These are phyloP conservation scores for Corchorus olitorius DNA, from an alignment of 345 rosid species.

Conservation along the genomic window DNA sequence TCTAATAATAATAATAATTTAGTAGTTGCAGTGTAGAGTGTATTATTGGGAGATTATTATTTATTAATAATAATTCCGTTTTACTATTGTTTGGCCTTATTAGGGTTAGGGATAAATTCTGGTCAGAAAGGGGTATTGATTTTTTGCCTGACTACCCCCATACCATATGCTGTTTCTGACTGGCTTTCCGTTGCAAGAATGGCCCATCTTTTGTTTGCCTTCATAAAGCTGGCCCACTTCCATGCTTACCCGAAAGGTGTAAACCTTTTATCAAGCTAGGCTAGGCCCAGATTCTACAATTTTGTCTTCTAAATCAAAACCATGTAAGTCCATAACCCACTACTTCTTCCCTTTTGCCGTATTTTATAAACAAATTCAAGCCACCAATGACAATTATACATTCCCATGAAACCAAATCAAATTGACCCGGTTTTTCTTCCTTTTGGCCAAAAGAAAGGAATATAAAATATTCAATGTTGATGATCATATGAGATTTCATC, in stretches of 20 bases:
- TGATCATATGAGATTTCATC: background rate
- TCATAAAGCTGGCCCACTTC: background rate
- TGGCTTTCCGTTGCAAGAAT: constrained; percentile 9
- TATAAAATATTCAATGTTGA: background rate
- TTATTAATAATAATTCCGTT: too few relatives aligned
- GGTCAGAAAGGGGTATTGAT: background rate
- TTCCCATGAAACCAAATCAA: background rate
- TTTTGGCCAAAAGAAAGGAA: background rate
- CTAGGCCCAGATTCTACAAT: background rate
- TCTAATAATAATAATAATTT: background rate
- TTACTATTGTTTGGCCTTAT: background rate
- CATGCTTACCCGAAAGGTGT: background rate
- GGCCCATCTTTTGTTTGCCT: background rate
- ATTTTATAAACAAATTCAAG: background rate
- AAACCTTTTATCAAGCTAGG: background rate
- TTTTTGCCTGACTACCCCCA: background rate
- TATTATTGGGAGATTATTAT: background rate
- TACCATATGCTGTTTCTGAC: background rate
- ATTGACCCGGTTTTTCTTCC: background rate
- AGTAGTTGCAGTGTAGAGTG: background rate
- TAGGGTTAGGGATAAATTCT: background rate
- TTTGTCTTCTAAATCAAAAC: too few relatives aligned
- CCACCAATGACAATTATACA: background rate
- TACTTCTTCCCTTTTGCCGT: too few relatives aligned
- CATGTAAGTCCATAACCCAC: too few relatives aligned